A percentile compares a stretch with the other conserved stretches of the same genome.
phyloP scores from a whole-genome alignment of 1,139 yeast genomes.

The Saccharomyces hybrid region DNA sequence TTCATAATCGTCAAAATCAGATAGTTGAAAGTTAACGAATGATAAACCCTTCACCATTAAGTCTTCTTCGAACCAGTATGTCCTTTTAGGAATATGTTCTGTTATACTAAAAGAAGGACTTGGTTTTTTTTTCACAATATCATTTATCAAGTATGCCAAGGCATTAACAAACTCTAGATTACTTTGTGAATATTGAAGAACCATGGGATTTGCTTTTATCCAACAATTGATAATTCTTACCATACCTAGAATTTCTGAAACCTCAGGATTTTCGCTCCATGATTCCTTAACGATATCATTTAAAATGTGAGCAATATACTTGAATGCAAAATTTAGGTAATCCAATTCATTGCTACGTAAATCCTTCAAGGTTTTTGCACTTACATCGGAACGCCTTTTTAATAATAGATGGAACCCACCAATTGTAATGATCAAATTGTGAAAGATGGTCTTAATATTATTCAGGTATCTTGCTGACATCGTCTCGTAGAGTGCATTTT shows the following conservation, averaged over 20 bases:
- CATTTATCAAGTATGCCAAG: slow-evolving; percentile 34
- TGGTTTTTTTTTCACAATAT: slow-evolving; percentile 17
- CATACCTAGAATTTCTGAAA: slow-evolving; percentile 26
- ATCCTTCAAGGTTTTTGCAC: slow-evolving; percentile 5
- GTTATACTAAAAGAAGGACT: slow-evolving; percentile 3
- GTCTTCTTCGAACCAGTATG: slow-evolving; percentile 56
- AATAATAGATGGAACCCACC: slow-evolving; percentile 27
- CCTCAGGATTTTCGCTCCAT: slow-evolving; percentile 19
- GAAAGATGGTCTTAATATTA: slow-evolving; percentile 23
- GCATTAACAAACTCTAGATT: slow-evolving; percentile 33
- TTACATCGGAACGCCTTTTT: slow-evolving; percentile 5
- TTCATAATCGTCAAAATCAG: slow-evolving; percentile 48
- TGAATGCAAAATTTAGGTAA: slow-evolving; percentile 23
- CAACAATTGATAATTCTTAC: slow-evolving; percentile 47
- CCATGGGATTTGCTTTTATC: slow-evolving; percentile 42
- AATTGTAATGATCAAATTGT: slow-evolving; percentile 20
- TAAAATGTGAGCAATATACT: slow-evolving; percentile 20
- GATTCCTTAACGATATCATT: slow-evolving; percentile 21
- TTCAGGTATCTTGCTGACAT: slow-evolving; percentile 24
- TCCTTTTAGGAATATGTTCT: slow-evolving; percentile 37
- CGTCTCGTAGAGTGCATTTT: slow-evolving; percentile 20
- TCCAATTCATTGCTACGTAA: slow-evolving; percentile 8
- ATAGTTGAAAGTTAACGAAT: slow-evolving; percentile 45
- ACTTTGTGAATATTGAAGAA: slow-evolving; percentile 35
- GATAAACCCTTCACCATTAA: slow-evolving; percentile 51